Evolutionary conservation across 306 rosid species (phyloP).

Genomic region (Trichosanthes cucumerina): DNA sequence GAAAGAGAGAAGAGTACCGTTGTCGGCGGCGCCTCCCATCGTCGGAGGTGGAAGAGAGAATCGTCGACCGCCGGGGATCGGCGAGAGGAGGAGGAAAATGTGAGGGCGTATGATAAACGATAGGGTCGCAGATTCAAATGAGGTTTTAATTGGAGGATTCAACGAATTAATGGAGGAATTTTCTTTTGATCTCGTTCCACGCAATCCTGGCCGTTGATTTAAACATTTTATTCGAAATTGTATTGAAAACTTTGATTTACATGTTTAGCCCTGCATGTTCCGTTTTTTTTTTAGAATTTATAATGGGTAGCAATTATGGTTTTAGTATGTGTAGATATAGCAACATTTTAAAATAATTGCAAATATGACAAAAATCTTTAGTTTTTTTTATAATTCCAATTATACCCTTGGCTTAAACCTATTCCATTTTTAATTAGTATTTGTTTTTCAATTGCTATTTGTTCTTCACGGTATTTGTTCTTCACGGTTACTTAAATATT

Average conservation of each 20-base stretch:
- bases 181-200: not conserved
- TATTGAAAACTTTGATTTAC: not conserved
- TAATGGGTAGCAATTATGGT: too few species aligned
- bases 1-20: conserved; percentile 27
- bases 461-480: too few species aligned
- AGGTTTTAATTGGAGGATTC: not conserved
- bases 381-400: too few species aligned
- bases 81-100: not conserved
- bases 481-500: too few species aligned
- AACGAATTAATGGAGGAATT: not conserved
- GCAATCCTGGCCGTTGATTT: not conserved
- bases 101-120: conserved; percentile 2
- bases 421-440: too few species aligned
- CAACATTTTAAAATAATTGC: too few species aligned
- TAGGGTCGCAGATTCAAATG: not conserved
- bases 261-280: too few species aligned
- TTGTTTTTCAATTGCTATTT: too few species aligned
- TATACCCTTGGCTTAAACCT: too few species aligned
- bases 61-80: not conserved
- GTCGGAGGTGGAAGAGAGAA: conserved; percentile 3
- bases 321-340: too few species aligned
- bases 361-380: too few species aligned
- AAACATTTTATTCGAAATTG: not conserved
- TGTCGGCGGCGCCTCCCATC: conserved; percentile 58
- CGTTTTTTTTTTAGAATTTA: too few species aligned